A percentile compares a stretch with the other conserved stretches of the same genome.
These are phyloP conservation scores for Starmera dryadoides DNA, from an alignment of 805 yeast genomes.

Conservation along the genomic window DNA sequence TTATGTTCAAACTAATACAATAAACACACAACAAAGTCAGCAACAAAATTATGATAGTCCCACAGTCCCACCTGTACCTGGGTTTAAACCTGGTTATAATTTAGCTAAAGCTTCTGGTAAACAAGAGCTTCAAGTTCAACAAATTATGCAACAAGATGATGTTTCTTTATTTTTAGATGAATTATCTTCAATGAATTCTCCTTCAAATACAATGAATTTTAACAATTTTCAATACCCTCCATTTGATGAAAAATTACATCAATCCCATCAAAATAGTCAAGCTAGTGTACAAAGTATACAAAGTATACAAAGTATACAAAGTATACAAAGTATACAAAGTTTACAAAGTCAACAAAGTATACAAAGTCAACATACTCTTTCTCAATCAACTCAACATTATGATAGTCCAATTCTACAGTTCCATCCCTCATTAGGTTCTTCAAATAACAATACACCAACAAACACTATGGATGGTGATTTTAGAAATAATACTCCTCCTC, in stretches of 20 bases:
- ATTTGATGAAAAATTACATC: background rate
- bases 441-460: background rate
- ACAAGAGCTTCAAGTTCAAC: background rate
- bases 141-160: constrained; percentile 1
- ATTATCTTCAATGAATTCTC: constrained; percentile 8
- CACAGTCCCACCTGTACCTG: constrained; percentile 8
- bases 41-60: background rate
- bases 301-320: too few species aligned
- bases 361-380: too few species aligned
- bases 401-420: too few species aligned
- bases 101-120: constrained; percentile 6
- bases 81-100: constrained; percentile 10
- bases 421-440: too few species aligned
- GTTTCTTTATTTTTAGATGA: constrained; percentile 13
- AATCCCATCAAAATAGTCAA: too few species aligned
- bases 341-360: too few species aligned
- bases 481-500: background rate
- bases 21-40: background rate
- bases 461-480: background rate
- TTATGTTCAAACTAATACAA: too few species aligned
- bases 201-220: background rate
- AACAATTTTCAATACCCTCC: background rate
- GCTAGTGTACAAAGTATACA: too few species aligned
- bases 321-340: too few species aligned
- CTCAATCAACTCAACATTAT: too few species aligned